Base-by-base conservation (phyloP, 805 yeast genomes). In the Pichia gijzeniarum region DNA sequence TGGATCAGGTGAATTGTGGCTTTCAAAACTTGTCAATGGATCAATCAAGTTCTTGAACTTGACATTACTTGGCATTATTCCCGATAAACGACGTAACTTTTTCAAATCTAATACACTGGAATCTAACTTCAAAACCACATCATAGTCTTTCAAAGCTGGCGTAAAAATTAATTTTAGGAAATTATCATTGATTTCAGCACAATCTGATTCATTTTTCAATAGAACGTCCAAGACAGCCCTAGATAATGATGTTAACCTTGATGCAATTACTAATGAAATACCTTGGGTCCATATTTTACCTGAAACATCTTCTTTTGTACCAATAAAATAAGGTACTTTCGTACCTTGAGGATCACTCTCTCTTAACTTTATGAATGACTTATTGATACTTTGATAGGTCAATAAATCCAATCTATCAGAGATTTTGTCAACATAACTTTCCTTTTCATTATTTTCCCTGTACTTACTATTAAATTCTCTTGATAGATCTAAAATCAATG, bases 191-290 rank as follows among this genome's bases (percentile, higher is more conserved):
- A 59, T 41, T 10, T 52, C 43, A 20, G 43, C 31, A n/a, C 18
- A 34, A 25, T 37, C 31, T n/a, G 35, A 47, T 43, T 72, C 71
- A 43, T 70, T 71, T 25, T 50, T 54, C 2, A 50, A 35, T 18
- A 81, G 62, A 45, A 84, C 60, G 17, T 73, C 72, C 35, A 77
- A 64, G 0, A 91, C 90, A 25, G 84, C 90, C 52, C 87, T 77
- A 1, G 96, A 77, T 49, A 93, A 72, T 0, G 95, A 90, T 0
- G 98, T 91, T 50, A 91, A 67, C 65, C 99, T 79, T 12, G 90
- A 74, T 4, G 95, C 89, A 47, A 90, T 81, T 8, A 96, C 90
- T 45, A 85, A 69, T 2, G 77, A 68, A 35, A 73, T 57, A 18
- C 55, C 55, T 30, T 56, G 54, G 3, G 68, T 62, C 91, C 96